These are phyloP conservation scores for Tripterygium wilfordii DNA, from an alignment of 177 flowering plant genomes.

Conservation along the genomic window DNA sequence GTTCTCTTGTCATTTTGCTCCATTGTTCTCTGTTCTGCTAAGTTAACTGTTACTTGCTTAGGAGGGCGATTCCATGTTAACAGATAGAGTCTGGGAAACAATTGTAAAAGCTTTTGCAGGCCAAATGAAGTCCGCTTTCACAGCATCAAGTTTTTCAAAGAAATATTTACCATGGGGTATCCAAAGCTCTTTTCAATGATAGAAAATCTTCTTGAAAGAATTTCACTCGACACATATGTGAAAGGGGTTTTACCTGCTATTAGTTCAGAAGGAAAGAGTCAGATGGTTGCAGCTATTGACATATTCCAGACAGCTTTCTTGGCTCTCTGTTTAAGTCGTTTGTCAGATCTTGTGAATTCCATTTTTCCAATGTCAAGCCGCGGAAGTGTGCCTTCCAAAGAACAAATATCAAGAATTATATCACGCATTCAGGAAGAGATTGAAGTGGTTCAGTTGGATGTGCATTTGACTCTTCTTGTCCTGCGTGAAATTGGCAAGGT, in stretches of 20 bases:
- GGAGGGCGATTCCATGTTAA: constrained; percentile 86
- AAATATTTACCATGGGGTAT: constrained; percentile 73
- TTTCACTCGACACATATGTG: constrained; percentile 83
- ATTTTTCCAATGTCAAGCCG: constrained; percentile 77
- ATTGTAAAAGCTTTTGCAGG: constrained; percentile 79
- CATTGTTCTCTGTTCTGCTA: constrained; percentile 12
- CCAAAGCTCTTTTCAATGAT: constrained; percentile 77
- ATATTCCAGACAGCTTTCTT: constrained; percentile 81
- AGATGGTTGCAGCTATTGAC: constrained; percentile 74
- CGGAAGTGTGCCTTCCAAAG: constrained; percentile 88
- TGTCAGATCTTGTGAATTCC: constrained; percentile 79
- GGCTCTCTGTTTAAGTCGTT: constrained; percentile 64
- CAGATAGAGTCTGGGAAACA: constrained; percentile 97
- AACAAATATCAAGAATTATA: constrained; percentile 73
- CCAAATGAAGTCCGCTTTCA: constrained; percentile 90
- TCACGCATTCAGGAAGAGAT: constrained; percentile 86
- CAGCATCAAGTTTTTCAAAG: constrained; percentile 95
- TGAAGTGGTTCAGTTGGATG: constrained; percentile 86
- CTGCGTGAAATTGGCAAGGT: constrained; percentile 80
- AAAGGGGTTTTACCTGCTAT: constrained; percentile 92
- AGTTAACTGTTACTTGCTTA: constrained; percentile 18
- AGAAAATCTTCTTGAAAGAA: constrained; percentile 87
- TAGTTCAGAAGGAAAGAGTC: constrained; percentile 64
- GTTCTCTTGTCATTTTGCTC: too few relatives aligned
- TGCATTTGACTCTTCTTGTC: constrained; percentile 82